Evolutionary conservation across 805 yeast species (phyloP).

Genomic region (Candida succiphila): DNA sequence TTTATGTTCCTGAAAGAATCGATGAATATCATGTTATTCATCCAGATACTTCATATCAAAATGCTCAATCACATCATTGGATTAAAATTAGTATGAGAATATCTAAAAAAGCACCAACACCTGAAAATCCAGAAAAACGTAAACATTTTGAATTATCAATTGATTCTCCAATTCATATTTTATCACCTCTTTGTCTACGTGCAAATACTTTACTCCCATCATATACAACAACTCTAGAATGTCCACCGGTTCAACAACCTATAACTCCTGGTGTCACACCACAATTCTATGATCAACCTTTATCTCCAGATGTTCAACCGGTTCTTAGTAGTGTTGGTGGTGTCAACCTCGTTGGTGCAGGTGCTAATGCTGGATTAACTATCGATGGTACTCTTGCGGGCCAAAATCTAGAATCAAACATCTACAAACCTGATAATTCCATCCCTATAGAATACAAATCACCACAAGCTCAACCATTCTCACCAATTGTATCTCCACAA

Average conservation of each 20-base stretch:
- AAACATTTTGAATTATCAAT: conserved; percentile 92
- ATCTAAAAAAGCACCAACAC: conserved; percentile 51
- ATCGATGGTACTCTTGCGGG: conserved; percentile 20
- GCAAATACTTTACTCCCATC: conserved; percentile 73
- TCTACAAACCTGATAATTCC: conserved; percentile 43
- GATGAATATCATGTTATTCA: conserved; percentile 51
- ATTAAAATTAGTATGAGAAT: conserved; percentile 79
- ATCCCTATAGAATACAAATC: conserved; percentile 38
- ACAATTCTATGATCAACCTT: conserved; percentile 16
- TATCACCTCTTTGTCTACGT: conserved; percentile 71
- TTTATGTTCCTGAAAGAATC: conserved; percentile 69
- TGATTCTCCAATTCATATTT: conserved; percentile 85
- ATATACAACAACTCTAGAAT: conserved; percentile 34
- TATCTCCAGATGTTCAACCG: conserved; percentile 45
- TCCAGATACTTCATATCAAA: conserved; percentile 76
- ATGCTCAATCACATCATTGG: conserved; percentile 92
- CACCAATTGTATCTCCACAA: conserved; percentile 30
- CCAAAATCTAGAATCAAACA: conserved; percentile 28
- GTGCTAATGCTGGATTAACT: conserved; percentile 8
- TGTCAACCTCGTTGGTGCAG: conserved; percentile 28
- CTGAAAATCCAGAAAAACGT: conserved; percentile 38
- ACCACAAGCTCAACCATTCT: conserved; percentile 56
- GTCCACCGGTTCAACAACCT: background rate
- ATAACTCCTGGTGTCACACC: background rate
- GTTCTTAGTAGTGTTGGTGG: background rate